Evolutionary conservation across 805 yeast species (phyloP).

Genomic region (Lipomyces lipofer): DNA sequence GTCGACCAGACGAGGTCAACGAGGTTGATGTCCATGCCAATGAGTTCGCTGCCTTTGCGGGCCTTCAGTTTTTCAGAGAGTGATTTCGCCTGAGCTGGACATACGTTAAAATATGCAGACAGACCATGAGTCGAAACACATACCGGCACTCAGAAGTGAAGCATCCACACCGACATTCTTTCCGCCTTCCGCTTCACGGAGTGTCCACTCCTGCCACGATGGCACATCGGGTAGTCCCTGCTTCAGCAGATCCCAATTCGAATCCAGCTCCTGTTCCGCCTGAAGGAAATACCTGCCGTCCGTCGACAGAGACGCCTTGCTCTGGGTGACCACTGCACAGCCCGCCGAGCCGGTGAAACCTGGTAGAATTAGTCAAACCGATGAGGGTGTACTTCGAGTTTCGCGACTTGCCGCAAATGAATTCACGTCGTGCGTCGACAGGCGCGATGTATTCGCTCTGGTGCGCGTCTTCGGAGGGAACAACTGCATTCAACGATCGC

Average conservation of each 20-base stretch:
- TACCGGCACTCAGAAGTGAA: conserved; percentile 52
- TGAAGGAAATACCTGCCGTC: conserved; percentile 95
- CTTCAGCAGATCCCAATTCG: conserved; percentile 75
- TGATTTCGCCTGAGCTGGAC: conserved; percentile 31
- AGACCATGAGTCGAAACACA: conserved; percentile 4
- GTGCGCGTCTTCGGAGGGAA: conserved; percentile 91
- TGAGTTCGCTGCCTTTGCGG: conserved; percentile 42
- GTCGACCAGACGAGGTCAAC: conserved; percentile 72
- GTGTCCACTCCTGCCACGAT: conserved; percentile 79
- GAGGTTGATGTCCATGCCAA: conserved; percentile 61
- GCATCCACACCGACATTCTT: conserved; percentile 82
- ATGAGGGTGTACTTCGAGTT: not conserved
- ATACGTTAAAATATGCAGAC: not conserved
- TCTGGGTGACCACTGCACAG: conserved; percentile 73
- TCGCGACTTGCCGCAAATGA: conserved; percentile 57
- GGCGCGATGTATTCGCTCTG: conserved; percentile 84
- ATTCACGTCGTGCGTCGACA: conserved; percentile 80
- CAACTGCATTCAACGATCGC: conserved; percentile 38
- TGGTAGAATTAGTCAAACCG: not conserved
- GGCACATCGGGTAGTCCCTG: conserved; percentile 72
- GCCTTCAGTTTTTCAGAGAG: conserved; percentile 35
- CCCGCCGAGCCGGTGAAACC: conserved; percentile 91
- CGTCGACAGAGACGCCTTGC: conserved; percentile 77
- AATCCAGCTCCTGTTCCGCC: conserved; percentile 79
- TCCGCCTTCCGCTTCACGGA: conserved; percentile 53